Evolutionary conservation across 306 rosid species (phyloP).

Genomic region (Corylus avellana): DNA sequence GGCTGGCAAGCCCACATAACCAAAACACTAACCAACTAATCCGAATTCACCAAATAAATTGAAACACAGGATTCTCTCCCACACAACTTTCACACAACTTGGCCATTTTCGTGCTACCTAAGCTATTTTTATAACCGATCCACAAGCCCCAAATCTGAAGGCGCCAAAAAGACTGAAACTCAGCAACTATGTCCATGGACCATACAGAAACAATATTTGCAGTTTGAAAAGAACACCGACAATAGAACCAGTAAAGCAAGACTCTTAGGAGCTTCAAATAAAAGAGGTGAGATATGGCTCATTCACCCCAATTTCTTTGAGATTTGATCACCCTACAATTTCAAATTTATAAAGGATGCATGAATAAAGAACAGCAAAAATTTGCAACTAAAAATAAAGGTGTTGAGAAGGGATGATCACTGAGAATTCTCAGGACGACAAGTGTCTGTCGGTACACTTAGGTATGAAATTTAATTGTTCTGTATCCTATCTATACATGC

Average conservation of each 20-base stretch:
- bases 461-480: not conserved
- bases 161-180: not conserved
- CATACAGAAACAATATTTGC: not conserved
- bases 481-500: slow-evolving; percentile 53
- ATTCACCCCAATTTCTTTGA: not conserved
- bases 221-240: too few relatives aligned
- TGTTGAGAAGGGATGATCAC: not conserved
- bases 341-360: not conserved
- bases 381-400: not conserved
- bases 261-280: not conserved
- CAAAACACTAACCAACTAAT: too few relatives aligned
- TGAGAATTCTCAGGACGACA: not conserved
- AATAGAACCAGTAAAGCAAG: too few relatives aligned
- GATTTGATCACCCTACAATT: not conserved
- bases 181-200: not conserved
- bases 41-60: too few relatives aligned
- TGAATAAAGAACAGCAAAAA: not conserved
- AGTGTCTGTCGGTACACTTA: not conserved
- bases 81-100: too few relatives aligned
- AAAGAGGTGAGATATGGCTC: not conserved
- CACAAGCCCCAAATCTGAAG: too few relatives aligned
- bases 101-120: too few relatives aligned
- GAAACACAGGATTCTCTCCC: too few relatives aligned
- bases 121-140: too few relatives aligned
- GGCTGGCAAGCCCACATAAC: too few relatives aligned